A percentile compares a stretch with the other conserved stretches of the same genome.
Evolutionary conservation across 2,329 filamentous ascomycete genomes (phyloP).

Genomic region (Botrytis sinoallii): DNA sequence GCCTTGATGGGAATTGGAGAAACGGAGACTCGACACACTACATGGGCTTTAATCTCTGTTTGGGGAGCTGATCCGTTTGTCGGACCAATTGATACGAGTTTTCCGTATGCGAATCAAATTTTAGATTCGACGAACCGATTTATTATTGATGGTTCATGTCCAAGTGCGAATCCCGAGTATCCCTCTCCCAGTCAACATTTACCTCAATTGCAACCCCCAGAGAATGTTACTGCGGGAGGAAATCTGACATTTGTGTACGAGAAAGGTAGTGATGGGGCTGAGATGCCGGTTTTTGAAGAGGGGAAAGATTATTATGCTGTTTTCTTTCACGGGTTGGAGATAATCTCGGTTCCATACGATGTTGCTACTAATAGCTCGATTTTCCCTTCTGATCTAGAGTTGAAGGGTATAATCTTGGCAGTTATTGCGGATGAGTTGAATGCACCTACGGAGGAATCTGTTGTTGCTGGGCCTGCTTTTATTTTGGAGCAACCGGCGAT

Average conservation of each 20-base stretch:
- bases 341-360: conserved; percentile 41
- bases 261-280: conserved; percentile 25
- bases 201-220: conserved; percentile 35
- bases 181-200: conserved; percentile 40
- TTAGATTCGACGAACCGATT: conserved; percentile 40
- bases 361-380: conserved; percentile 37
- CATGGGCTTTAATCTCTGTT: conserved; percentile 44
- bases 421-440: conserved; percentile 40
- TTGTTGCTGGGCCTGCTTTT: conserved; percentile 42
- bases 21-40: conserved; percentile 42
- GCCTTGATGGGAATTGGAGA: conserved; percentile 42
- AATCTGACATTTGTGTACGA: conserved; percentile 37
- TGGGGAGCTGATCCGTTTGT: conserved; percentile 42
- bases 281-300: conserved; percentile 33
- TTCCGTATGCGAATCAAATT: conserved; percentile 44
- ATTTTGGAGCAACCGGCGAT: conserved; percentile 39
- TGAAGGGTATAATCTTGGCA: conserved; percentile 40
- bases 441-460: conserved; percentile 40
- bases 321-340: conserved; percentile 42
- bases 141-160: conserved; percentile 39
- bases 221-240: conserved; percentile 36
- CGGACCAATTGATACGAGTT: conserved; percentile 43
- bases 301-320: conserved; percentile 40
- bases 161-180: conserved; percentile 40
- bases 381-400: conserved; percentile 40